Conservation (phyloP, 2,329 filamentous ascomycete genomes). For the Fusarium sp. region DNA sequence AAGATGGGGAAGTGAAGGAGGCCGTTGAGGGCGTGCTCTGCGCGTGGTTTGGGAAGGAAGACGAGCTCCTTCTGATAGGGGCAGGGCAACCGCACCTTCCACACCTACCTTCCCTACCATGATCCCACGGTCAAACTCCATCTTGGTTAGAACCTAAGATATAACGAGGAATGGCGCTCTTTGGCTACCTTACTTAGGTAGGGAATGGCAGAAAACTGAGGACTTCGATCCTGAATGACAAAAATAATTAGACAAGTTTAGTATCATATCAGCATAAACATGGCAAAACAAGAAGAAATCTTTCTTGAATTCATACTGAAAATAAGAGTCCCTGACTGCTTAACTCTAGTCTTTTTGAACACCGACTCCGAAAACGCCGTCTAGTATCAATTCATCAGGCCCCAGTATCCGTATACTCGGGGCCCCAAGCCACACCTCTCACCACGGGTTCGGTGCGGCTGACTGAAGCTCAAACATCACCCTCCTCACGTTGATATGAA, state of each 20-base stretch:
- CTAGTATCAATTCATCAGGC: neutral
- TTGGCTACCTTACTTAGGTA: too few relatives aligned
- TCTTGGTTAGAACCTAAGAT: too few relatives aligned
- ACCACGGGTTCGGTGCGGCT: neutral
- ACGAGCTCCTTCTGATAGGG: neutral
- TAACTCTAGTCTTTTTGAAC: slow-evolving; percentile 22
- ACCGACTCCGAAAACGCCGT: slow-evolving; percentile 17
- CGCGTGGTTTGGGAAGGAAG: neutral
- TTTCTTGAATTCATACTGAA: slow-evolving; percentile 1
- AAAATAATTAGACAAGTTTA: too few relatives aligned
- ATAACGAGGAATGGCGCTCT: too few relatives aligned
- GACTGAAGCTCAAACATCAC: neutral
- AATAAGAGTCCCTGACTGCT: slow-evolving; percentile 29
- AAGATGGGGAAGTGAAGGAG: neutral
- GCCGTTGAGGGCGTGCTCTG: neutral
- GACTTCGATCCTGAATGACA: too few relatives aligned
- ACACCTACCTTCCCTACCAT: neutral
- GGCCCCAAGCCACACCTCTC: neutral
- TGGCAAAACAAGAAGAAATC: neutral
- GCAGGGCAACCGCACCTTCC: slow-evolving; percentile 11
- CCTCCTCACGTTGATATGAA: neutral
- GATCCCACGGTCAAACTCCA: neutral
- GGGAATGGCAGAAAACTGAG: too few relatives aligned
- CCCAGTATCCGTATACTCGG: neutral
- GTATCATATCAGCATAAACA: too few relatives aligned